Percentiles rank a stretch among this genome's conserved stretches.
These are phyloP conservation scores for Cyberlindnera xishuangbannaensis DNA, from an alignment of 805 yeast species.

Conservation along the genomic window DNA sequence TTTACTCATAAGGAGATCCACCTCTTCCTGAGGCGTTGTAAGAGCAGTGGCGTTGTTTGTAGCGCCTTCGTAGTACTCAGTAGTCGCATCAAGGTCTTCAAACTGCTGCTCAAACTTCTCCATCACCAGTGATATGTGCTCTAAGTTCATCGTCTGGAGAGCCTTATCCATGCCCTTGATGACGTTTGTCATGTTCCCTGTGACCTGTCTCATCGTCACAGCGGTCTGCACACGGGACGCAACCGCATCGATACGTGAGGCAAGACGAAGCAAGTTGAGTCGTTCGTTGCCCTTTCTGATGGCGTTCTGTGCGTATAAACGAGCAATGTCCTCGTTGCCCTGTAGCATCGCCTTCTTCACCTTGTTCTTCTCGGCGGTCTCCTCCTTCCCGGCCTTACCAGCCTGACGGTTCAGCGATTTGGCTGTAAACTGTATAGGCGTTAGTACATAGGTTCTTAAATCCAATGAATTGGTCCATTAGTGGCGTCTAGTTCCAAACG, in stretches of 20 bases:
- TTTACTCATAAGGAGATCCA: slow-evolving; percentile 81
- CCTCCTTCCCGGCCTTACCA: slow-evolving; percentile 85
- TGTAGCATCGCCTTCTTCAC: slow-evolving; percentile 79
- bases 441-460: slow-evolving; percentile 6
- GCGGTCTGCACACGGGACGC: slow-evolving; percentile 96
- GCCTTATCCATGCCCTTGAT: slow-evolving; percentile 97
- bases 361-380: slow-evolving; percentile 76
- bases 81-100: slow-evolving; percentile 90
- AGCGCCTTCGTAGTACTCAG: slow-evolving; percentile 88
- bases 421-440: slow-evolving; percentile 64
- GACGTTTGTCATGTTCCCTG: slow-evolving; percentile 89
- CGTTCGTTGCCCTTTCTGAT: slow-evolving; percentile 87
- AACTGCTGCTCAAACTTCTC: slow-evolving; percentile 95
- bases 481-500: too few relatives aligned
- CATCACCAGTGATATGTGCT: slow-evolving; percentile 89
- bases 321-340: slow-evolving; percentile 89
- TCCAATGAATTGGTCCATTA: too few relatives aligned
- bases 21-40: slow-evolving; percentile 92
- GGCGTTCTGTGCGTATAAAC: slow-evolving; percentile 92
- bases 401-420: slow-evolving; percentile 91
- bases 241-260: slow-evolving; percentile 92
- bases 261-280: slow-evolving; percentile 69
- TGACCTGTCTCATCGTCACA: slow-evolving; percentile 93
- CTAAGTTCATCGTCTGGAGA: slow-evolving; percentile 90
- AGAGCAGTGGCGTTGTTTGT: slow-evolving; percentile 85